phyloP scores from a whole-genome alignment of 768 basidiomycete species.

The Tylopilus rubrobrunneus region DNA sequence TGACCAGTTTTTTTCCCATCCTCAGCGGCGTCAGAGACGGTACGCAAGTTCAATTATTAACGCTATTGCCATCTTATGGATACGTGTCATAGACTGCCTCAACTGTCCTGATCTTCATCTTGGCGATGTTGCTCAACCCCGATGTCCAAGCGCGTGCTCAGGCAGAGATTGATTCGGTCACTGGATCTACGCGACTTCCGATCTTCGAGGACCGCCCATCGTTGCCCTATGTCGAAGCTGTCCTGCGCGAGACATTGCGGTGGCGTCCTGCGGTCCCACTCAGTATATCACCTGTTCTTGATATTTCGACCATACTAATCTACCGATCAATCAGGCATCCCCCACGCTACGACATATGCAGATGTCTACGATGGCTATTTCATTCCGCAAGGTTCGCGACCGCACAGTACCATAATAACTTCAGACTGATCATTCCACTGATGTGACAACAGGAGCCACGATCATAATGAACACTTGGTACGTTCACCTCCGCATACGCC shows the following conservation, averaged over 20 bases:
- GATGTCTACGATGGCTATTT: constrained; percentile 46
- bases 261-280: constrained; percentile 36
- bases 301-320: not conserved
- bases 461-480: constrained; percentile 30
- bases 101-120: constrained; percentile 27
- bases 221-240: constrained; percentile 26
- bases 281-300: constrained; percentile 16
- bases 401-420: too few relatives aligned
- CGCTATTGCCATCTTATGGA: not conserved
- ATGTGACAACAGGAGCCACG: constrained; percentile 23
- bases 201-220: constrained; percentile 26
- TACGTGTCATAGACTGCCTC: constrained; percentile 28
- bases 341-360: constrained; percentile 34
- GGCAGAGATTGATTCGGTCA: constrained; percentile 32
- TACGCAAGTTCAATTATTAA: constrained; percentile 9
- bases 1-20: not conserved
- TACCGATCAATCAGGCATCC: constrained; percentile 20
- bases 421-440: not conserved
- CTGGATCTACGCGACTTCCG: constrained; percentile 31
- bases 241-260: constrained; percentile 31
- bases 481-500: not conserved
- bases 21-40: constrained; percentile 29
- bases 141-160: constrained; percentile 37
- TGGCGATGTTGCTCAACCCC: constrained; percentile 37
- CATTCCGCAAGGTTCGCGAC: constrained; percentile 48